Base-by-base conservation (phyloP, 306 rosid genomes). In the Begonia masoniana region DNA sequence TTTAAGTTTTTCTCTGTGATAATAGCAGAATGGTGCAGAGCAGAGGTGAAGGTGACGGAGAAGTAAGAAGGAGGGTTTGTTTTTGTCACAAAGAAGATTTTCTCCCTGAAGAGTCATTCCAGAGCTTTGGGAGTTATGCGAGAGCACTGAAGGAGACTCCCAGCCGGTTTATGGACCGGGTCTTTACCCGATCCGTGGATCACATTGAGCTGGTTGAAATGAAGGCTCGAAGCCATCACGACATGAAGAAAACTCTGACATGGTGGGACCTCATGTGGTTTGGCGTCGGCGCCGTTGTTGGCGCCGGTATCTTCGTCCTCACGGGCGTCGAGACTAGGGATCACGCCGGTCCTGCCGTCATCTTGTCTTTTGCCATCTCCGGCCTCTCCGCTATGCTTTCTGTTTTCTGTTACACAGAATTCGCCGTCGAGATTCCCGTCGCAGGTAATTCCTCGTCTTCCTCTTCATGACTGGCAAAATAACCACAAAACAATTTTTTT, bases 221-320 rank as follows among this genome's bases (percentile, higher is more conserved):
- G 66, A 79, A 73, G 74, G 80, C 81, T 4, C 69, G 63, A 67
- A 89, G 97, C 67, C 61, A 62, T 13, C 52, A 76, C 59, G 85
- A 78, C 58, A 89, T 89, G 97, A 89, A 85, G 87, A 85, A 78
- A 66, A 77, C 75, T 16, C 80, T 89, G 12, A 80, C 55, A 4
- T 89, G 97, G 97, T 85, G 97, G 97, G 97, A 85, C 54, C 78
- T 89, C 4, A 78, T 85, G 45, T 89, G 97, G 97, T 81, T 85
- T 52, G 87, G 97, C 0, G 47, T 89, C 60, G 95, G 97, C 0
- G 78, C 95, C 2, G 97, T 85, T n/a, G 73, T 89, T 8, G 95
- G 95, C 26, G 78, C 97, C 51, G 95, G 95, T 0, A 78, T 89
- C 21, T 89, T 89, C 47, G 93, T 82, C 0, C 83, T 89, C 49